A percentile compares a stretch with the other conserved stretches of the same genome.
These are phyloP conservation scores for Paspalum notatum DNA, from an alignment of 176 grass and related monocot genomes.

Conservation along the genomic window DNA sequence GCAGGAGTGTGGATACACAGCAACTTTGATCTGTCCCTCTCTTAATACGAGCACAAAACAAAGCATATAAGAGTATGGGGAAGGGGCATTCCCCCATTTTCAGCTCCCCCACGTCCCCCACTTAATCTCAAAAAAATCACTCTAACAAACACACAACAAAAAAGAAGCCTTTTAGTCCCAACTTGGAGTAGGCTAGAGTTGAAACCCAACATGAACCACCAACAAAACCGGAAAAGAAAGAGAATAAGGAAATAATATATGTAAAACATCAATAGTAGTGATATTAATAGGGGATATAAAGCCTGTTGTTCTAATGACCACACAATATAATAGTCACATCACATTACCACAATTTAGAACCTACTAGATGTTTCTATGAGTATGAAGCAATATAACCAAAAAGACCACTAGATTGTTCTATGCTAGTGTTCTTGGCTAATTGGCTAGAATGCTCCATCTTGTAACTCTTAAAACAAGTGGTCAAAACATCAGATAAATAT, in stretches of 20 bases:
- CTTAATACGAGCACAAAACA: background rate
- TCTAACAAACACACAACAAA: background rate
- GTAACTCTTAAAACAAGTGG: background rate
- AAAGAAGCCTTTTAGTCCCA: background rate
- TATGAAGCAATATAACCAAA: background rate
- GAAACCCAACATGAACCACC: too few relatives aligned
- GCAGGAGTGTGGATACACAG: background rate
- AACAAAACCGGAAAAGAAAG: too few relatives aligned
- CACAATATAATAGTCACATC: too few relatives aligned
- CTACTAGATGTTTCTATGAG: background rate
- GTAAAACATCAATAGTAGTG: too few relatives aligned
- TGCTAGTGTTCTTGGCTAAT: background rate
- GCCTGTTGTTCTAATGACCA: too few relatives aligned
- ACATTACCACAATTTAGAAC: background rate
- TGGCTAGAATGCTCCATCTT: background rate
- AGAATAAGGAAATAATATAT: too few relatives aligned
- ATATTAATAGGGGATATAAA: too few relatives aligned
- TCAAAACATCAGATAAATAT: background rate
- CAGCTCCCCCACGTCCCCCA: background rate
- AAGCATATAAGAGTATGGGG: background rate
- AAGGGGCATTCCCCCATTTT: background rate
- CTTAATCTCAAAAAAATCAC: background rate
- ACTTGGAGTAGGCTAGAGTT: too few relatives aligned
- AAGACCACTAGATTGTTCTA: background rate
- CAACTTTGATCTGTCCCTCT: background rate